Conservation (phyloP, 1,284 basidiomycete species). For the Vanrija humicola region DNA sequence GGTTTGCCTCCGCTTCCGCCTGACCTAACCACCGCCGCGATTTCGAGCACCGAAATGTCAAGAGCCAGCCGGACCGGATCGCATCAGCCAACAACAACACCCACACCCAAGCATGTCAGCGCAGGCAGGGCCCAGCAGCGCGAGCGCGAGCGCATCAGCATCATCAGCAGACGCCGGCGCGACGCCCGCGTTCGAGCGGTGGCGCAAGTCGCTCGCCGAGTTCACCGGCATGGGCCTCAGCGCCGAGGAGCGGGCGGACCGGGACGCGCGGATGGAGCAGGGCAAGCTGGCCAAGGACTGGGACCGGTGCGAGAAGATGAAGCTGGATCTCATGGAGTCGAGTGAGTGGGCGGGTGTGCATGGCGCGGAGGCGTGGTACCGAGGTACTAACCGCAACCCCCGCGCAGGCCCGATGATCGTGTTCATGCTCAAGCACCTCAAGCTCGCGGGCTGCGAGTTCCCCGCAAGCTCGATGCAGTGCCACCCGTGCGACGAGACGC, state of each 20-base stretch:
- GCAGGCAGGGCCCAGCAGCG: too few species aligned
- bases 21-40: too few species aligned
- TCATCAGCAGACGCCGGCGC: too few species aligned
- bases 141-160: too few species aligned
- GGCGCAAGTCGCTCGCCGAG: conserved; percentile 43
- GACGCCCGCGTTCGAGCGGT: conserved; percentile 43
- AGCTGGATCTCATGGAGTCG: conserved; percentile 48
- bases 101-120: too few species aligned
- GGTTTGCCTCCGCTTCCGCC: too few species aligned
- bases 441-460: conserved; percentile 64
- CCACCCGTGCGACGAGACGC: conserved; percentile 68
- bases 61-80: too few species aligned
- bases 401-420: conserved; percentile 70
- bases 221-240: conserved; percentile 49
- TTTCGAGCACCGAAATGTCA: too few species aligned
- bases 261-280: conserved; percentile 8
- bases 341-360: conserved; percentile 39
- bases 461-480: conserved; percentile 68
- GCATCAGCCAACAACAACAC: too few species aligned
- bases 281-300: conserved; percentile 45
- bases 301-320: conserved; percentile 52
- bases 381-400: neutral
- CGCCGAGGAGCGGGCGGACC: conserved; percentile 32
- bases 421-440: conserved; percentile 83
- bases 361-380: neutral